A percentile compares a stretch with the other conserved stretches of the same genome.
Evolutionary conservation across 345 rosid species (phyloP).

Genomic region (Citrus mangshanensis): DNA sequence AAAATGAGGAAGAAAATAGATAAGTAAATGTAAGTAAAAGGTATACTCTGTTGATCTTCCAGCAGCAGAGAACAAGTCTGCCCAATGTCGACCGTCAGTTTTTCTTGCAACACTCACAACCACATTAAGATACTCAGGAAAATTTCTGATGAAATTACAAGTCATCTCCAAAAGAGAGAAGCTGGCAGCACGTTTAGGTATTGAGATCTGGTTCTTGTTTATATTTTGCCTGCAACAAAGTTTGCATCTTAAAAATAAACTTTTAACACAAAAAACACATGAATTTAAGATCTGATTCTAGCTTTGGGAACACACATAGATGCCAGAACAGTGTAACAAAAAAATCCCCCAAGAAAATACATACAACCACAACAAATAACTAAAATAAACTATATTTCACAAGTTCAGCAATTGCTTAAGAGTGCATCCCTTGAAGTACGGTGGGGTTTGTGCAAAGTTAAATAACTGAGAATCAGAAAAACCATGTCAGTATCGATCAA

Average conservation of each 20-base stretch:
- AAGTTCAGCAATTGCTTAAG: neutral
- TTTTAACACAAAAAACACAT: no score
- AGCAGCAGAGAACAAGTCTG: slow-evolving; percentile 90
- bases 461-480: neutral
- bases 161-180: slow-evolving; percentile 82
- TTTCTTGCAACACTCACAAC: slow-evolving; percentile 98
- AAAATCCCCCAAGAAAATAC: neutral
- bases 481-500: neutral
- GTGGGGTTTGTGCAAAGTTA: neutral
- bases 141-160: slow-evolving; percentile 80
- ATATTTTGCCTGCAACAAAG: slow-evolving; percentile 53
- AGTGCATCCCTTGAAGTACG: neutral
- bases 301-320: no score
- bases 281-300: no score
- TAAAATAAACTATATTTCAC: neutral
- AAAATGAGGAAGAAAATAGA: slow-evolving; percentile 1
- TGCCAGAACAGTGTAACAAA: neutral
- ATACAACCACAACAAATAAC: neutral
- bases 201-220: slow-evolving; percentile 60
- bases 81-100: slow-evolving; percentile 99
- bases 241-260: neutral
- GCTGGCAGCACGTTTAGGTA: slow-evolving; percentile 31
- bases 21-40: slow-evolving; percentile 4
- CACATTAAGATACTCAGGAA: slow-evolving; percentile 87
- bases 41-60: slow-evolving; percentile 97